Percentiles rank a stretch among this genome's conserved stretches.
Evolutionary conservation across 805 yeast species (phyloP).

Genomic region (Torulaspora microellipsoides): DNA sequence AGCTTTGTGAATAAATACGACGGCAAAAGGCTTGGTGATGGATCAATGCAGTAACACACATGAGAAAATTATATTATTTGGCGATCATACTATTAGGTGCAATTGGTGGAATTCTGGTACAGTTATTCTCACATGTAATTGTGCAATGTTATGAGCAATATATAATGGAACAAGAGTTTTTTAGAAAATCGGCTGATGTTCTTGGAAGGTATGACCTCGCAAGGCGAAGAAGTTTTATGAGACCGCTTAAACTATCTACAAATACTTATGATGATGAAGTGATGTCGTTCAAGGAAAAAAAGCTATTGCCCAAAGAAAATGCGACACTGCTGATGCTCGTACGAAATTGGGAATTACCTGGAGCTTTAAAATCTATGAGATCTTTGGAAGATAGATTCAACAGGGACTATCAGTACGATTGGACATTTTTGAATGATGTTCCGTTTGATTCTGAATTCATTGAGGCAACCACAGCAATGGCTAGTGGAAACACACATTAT

Average conservation of each 20-base stretch:
- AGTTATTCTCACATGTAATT: constrained; percentile 3
- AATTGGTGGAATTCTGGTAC: constrained; percentile 1
- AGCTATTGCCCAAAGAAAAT: constrained; percentile 37
- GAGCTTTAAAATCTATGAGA: constrained; percentile 72
- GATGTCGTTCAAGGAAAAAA: not conserved
- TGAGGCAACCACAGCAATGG: constrained; percentile 55
- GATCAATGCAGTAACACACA: constrained; percentile 2
- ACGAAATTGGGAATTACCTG: constrained; percentile 71
- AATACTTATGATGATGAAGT: constrained; percentile 25
- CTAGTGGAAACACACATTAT: constrained; percentile 59
- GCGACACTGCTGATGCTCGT: constrained; percentile 88
- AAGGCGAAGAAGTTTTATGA: constrained; percentile 10
- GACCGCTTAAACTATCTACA: constrained; percentile 25
- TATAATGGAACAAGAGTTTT: constrained; percentile 7
- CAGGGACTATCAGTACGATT: constrained; percentile 59
- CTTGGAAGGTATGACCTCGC: constrained; percentile 15
- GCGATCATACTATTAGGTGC: constrained; percentile 1
- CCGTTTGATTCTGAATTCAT: constrained; percentile 62
- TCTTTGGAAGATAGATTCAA: constrained; percentile 74
- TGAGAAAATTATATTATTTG: constrained; percentile 2
- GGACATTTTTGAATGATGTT: constrained; percentile 76
- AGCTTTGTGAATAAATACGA: no score
- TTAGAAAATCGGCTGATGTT: constrained; percentile 15
- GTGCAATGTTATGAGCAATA: constrained; percentile 1
- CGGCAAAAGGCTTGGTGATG: no score